Percentiles rank a stretch among this genome's conserved stretches.
Evolutionary conservation across 2,329 filamentous ascomycete species (phyloP).

Genomic region (Cryphonectria naterciae): DNA sequence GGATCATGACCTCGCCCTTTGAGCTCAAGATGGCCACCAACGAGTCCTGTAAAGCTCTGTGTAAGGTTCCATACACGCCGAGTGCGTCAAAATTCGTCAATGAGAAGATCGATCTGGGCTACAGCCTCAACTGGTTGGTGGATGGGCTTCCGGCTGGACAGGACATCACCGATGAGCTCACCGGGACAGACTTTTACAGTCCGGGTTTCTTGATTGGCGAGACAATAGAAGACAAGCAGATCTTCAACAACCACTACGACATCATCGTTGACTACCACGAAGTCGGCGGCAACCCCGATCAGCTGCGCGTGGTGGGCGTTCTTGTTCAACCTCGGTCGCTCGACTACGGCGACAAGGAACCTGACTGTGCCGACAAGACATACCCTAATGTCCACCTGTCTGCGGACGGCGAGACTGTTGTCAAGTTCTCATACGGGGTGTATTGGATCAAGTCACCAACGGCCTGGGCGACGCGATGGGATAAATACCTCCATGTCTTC

Average conservation of each 20-base stretch:
- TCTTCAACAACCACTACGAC: slow-evolving; percentile 93
- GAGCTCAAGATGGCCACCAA: slow-evolving; percentile 85
- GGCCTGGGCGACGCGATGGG: slow-evolving; percentile 96
- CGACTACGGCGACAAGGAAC: slow-evolving; percentile 58
- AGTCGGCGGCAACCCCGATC: slow-evolving; percentile 65
- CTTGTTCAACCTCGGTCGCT: slow-evolving; percentile 81
- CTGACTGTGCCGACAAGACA: slow-evolving; percentile 63
- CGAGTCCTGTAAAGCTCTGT: slow-evolving; percentile 84
- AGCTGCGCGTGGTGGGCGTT: slow-evolving; percentile 89
- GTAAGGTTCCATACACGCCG: slow-evolving; percentile 66
- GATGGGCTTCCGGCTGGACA: slow-evolving; percentile 93
- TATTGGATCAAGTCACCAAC: slow-evolving; percentile 84
- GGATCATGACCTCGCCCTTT: slow-evolving; percentile 96
- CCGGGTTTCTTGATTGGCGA: slow-evolving; percentile 84
- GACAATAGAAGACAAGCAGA: slow-evolving; percentile 58
- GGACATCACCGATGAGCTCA: slow-evolving; percentile 74
- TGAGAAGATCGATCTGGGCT: slow-evolving; percentile 78
- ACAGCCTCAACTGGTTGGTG: slow-evolving; percentile 93
- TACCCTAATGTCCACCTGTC: slow-evolving; percentile 65
- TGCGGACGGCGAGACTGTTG: slow-evolving; percentile 60
- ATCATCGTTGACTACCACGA: slow-evolving; percentile 92
- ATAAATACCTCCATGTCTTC: slow-evolving; percentile 97
- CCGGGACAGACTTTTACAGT: slow-evolving; percentile 81
- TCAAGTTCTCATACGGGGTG: slow-evolving; percentile 90
- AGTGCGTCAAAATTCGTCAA: slow-evolving; percentile 79